Evolutionary conservation across 2,329 filamentous ascomycete genomes (phyloP).

Genomic region (Trichoderma lentiforme): DNA sequence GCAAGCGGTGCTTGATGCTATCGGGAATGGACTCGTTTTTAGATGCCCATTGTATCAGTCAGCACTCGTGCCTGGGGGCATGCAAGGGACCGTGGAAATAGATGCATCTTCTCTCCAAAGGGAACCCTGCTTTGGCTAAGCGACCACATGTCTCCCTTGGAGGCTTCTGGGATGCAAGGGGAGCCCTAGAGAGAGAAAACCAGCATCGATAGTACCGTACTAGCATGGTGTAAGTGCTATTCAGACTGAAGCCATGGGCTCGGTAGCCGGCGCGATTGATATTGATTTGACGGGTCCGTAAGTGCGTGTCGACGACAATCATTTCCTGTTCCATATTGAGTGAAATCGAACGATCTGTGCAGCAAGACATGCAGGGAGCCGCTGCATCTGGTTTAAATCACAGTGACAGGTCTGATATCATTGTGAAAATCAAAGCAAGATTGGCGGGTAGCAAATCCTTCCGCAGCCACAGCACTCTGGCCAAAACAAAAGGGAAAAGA

Average conservation of each 20-base stretch:
- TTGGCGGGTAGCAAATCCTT: neutral
- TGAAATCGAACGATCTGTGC: conserved; percentile 7
- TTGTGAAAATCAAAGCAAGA: neutral
- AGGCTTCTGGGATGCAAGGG: neutral
- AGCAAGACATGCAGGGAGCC: neutral
- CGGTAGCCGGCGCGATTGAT: conserved; percentile 5
- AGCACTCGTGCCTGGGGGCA: neutral
- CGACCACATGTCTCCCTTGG: conserved; percentile 6
- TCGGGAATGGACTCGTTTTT: neutral
- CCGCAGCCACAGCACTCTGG: neutral
- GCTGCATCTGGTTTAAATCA: neutral
- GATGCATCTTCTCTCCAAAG: neutral
- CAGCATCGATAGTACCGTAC: neutral
- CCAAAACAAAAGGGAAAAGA: neutral
- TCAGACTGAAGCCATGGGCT: neutral
- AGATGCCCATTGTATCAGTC: neutral
- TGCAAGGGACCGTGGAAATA: neutral
- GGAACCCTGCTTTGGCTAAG: neutral
- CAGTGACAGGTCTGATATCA: conserved; percentile 4
- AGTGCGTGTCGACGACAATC: neutral
- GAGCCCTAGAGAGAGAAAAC: neutral
- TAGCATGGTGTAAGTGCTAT: neutral
- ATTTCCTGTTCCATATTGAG: neutral
- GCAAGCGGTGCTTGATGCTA: neutral
- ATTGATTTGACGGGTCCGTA: neutral